phyloP scores from a whole-genome alignment of 257 asterid species.

The Nicotiana tabacum region DNA sequence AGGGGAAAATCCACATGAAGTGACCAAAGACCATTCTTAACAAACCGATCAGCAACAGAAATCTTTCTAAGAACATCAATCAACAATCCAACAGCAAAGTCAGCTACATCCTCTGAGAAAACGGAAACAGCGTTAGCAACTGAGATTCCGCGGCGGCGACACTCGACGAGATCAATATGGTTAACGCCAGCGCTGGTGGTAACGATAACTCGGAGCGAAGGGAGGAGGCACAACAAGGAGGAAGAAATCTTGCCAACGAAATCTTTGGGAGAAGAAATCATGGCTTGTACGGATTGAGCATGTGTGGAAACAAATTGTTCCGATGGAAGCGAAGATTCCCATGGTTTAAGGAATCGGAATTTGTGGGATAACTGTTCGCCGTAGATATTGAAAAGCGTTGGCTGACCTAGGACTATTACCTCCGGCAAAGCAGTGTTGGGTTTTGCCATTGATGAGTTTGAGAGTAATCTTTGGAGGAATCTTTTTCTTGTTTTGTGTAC shows the following conservation, averaged over 20 bases:
- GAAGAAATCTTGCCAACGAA: slow-evolving; percentile 24
- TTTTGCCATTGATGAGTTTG: neutral
- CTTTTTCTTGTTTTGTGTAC: neutral
- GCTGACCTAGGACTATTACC: slow-evolving; percentile 53
- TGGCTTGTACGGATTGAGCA: slow-evolving; percentile 43
- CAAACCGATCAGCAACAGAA: slow-evolving; percentile 33
- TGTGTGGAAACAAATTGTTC: slow-evolving; percentile 39
- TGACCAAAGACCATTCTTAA: slow-evolving; percentile 51
- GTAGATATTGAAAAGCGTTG: slow-evolving; percentile 24
- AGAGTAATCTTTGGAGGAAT: neutral
- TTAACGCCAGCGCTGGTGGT: slow-evolving; percentile 60
- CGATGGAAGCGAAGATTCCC: slow-evolving; percentile 50
- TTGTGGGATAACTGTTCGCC: slow-evolving; percentile 22
- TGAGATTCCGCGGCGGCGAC: slow-evolving; percentile 58
- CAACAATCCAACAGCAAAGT: slow-evolving; percentile 25
- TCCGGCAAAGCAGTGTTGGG: neutral
- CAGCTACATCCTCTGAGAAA: slow-evolving; percentile 31
- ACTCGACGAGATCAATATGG: slow-evolving; percentile 57
- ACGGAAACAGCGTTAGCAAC: slow-evolving; percentile 35
- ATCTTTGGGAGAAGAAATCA: slow-evolving; percentile 21
- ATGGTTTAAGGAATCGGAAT: slow-evolving; percentile 37
- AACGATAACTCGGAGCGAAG: slow-evolving; percentile 45
- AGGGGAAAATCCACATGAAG: slow-evolving; percentile 33
- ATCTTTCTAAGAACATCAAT: slow-evolving; percentile 27
- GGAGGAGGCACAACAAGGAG: slow-evolving; percentile 37